Base-by-base conservation (phyloP, 805 yeast species). In the Candida silvatica region DNA sequence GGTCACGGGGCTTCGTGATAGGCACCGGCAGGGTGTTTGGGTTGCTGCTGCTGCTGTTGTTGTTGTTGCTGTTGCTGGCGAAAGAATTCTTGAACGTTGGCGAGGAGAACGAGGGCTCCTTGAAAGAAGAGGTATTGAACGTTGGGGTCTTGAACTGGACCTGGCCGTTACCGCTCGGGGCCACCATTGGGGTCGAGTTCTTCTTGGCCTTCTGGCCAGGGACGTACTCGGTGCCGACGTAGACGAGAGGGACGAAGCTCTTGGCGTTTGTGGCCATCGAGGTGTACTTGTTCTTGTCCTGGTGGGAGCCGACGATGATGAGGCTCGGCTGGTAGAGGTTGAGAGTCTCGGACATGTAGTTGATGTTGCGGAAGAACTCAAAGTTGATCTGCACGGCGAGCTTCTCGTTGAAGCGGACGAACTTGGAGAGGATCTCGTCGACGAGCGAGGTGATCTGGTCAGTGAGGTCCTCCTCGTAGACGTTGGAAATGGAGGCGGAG, bases 311-410 rank as follows among this genome's bases (percentile, higher is more conserved):
- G 4, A 74, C 65, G 9, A 71, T 55, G 12, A 77, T 67, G 35
- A 74, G 45, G 35, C 67, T 65, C 9, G 88, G 87, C 43, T 67
- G 69, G 51, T 80, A 77, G 19, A 79, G 55, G 36, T 66, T 60
- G 45, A 74, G 60, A 54, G 72, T 66, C 43, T 78, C 80, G 40
- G 64, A 62, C 29, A 78, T 55, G 22, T 72, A 71, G 11, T 62
- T 67, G 6, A 77, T 64, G 29, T 51, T 41, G 27, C 59, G 65
- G 18, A 70, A 77, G 18, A 80, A 55, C 45, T 80, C 88, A 31
- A 80, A 69, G 3, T 75, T 64, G 11, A 78, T 51, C 42, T 62
- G 66, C 23, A 71, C 59, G 24, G 66, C 65, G 14, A 62, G 50
- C 14, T 59, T 43, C 0, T 66, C 63, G 37, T 61, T 57, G 17